Evolutionary conservation across 1,284 basidiomycete species (phyloP), one percentile per base, ranked within the genome.

Genomic region (Rhodotorula sp.): DNA sequence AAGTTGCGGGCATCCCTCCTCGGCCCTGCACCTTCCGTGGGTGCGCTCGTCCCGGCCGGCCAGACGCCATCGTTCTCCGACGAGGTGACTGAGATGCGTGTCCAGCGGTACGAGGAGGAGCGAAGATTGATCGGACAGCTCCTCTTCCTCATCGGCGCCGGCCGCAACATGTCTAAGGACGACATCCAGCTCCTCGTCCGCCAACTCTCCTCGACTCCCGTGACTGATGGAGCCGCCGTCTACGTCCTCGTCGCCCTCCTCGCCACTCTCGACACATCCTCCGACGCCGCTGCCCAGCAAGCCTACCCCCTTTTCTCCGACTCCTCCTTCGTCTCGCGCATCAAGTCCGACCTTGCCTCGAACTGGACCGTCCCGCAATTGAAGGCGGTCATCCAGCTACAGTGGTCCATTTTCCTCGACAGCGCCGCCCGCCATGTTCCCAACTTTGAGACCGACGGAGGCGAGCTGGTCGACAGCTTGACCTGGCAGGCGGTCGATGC

Each of bases 331-430:
- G 78, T 79, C 71, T 73, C 72, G 52, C 70, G 76, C 62, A 75
- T 78, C n/a, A 75, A 77, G 59, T 77, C 80, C 63, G 81, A 81
- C 78, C 80, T 77, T 50, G 66, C 62, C 50, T 62, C 75, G 40
- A 64, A 76, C 2, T 93, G 92, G 89, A 87, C 86, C 67, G 88
- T 91, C 15, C 84, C 86, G 1, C 88, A 88, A 5, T 81, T 94
- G 37, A 90, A 89, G 77, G 89, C 91, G 1, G 84, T 87, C 0
- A 79, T 94, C 6, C 81, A 89, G 16, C 84, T 98, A 44, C 90
- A 92, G 76, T 96, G 92, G 92, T 89, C 91, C 0, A 82, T 94
- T 64, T 92, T 90, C 80, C 84, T 91, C 75, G 87, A 89, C 2
- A 88, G 91, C 65, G 85, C 87, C 8, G 83, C 91, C 31, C 86